Base-by-base conservation (phyloP, 2,329 filamentous ascomycete genomes). In the Cadophora luteo-olivacea region DNA sequence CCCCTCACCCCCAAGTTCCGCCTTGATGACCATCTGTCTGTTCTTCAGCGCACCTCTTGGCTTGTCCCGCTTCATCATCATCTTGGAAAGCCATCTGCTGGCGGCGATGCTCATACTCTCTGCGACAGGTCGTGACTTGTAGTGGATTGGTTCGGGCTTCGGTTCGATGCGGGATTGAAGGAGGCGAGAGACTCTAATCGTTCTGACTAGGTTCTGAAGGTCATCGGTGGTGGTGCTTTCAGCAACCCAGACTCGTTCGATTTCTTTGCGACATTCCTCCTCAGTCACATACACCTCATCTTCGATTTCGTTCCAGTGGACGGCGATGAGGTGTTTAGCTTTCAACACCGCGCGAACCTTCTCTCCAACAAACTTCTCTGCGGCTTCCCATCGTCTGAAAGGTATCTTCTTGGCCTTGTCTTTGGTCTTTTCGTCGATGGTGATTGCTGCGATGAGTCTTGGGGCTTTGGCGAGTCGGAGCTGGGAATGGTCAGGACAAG, bases 11-110 rank as follows among this genome's bases (percentile, higher is more conserved):
- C 45, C 19, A 22, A n/a, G 2, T 11, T 49, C 45, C 45, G n/a
- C 45, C 45, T 22, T 49, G n/a, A 49, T 49, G 6, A 22, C n/a
- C 2, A 22, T 22, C 4, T 49, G 6, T 22, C 45, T 49, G 19
- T 49, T 49, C 19, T 49, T 49, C 45, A n/a, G 9, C 45, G 19
- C n/a, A 22, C 45, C 45, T 9, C 45, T 49, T 49, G 45, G 19
- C 45, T 49, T 49, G n/a, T 49, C 45, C n/a, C 45, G 45, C 45
- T 49, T 49, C 45, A 49, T 22, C 45, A 49, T 49, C 45, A 22
- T n/a, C 45, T n/a, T 22, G 6, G 45, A n/a, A 22, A 49, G 19
- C 45, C 45, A 49, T 49, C 22, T 49, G 19, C 45, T 49, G 19
- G 45, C 45, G n/a, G 45, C 45, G n/a, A 49, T 49, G 45, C n/a